These are phyloP conservation scores for Floccularia luteovirens DNA, from an alignment of 768 basidiomycete genomes.

Conservation along the genomic window DNA sequence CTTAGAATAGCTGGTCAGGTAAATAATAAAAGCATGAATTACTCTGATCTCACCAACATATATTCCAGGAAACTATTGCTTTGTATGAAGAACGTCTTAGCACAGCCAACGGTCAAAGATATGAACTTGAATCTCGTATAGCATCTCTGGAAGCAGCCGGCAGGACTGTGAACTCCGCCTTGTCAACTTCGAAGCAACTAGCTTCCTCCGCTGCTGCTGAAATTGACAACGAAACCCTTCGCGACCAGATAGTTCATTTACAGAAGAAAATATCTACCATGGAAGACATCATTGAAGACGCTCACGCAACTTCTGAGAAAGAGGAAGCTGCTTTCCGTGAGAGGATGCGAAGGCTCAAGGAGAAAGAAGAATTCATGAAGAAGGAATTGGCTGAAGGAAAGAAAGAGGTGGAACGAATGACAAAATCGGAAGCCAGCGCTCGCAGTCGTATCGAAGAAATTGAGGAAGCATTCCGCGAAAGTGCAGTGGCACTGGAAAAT, in stretches of 20 bases:
- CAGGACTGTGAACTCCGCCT: conserved; percentile 14
- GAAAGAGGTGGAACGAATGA: conserved; percentile 55
- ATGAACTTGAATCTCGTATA: conserved; percentile 69
- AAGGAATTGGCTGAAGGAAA: conserved; percentile 64
- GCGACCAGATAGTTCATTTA: conserved; percentile 84
- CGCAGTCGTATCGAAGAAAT: conserved; percentile 73
- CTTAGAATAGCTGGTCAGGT: conserved; percentile 87
- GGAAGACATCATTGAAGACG: conserved; percentile 85
- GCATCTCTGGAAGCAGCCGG: conserved; percentile 43
- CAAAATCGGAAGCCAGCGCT: conserved; percentile 53
- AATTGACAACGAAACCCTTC: conserved; percentile 92
- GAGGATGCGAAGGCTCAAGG: conserved; percentile 58
- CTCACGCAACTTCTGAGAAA: conserved; percentile 56
- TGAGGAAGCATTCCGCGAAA: conserved; percentile 86
- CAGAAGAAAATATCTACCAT: conserved; percentile 67
- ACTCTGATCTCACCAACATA: conserved; percentile 2
- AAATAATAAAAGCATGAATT: conserved; percentile 10
- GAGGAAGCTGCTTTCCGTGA: conserved; percentile 63
- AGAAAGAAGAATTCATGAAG: conserved; percentile 64
- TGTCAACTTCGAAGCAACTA: conserved; percentile 19
- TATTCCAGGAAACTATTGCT: conserved; percentile 79
- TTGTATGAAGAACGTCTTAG: conserved; percentile 88
- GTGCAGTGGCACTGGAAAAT: conserved; percentile 79
- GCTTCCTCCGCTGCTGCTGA: conserved; percentile 63
- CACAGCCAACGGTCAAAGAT: conserved; percentile 59